Base-by-base conservation (phyloP, 1,139 yeast genomes). In the Lodderomyces beijingensis region DNA sequence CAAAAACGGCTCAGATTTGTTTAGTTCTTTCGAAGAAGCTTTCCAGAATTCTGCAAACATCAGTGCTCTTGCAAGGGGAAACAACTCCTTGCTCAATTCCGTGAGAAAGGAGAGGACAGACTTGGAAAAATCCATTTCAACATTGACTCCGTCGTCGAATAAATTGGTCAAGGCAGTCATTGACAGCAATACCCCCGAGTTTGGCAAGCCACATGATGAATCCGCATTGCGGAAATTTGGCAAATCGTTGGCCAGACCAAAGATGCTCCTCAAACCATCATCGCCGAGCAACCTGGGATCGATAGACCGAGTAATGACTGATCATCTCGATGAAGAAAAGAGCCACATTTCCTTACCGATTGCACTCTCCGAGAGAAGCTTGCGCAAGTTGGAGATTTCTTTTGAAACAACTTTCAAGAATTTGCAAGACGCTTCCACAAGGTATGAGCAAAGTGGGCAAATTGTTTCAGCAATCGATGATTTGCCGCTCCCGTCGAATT, bases 341-440 rank as follows among this genome's bases (percentile, higher is more conserved):
- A 7, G 14, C 6, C 37, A 30, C 19, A 31, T 59, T n/a, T 46
- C 50, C 28, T 45, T 62, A 16, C 70, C 70, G 2, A 43, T 56
- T 9, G 55, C 56, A 2, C 38, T 64, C 19, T 57, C 69, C 1
- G 38, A 58, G 2, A 43, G 46, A 12, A 64, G 59, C 0, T 46
- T 64, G 16, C 54, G 49, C 37, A 57, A 51, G 32, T 45, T 64
- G 36, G 54, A 61, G 30, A 61, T 64, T 58, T 43, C 57, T 0
- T 56, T 64, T 45, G 66, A 63, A 41, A 52, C 63, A 0, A 47
- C 61, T 4, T 46, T 49, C 6, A 47, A 50, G 27, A 47, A 50
- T 19, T 34, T 54, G 11, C 53, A 47, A 9, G 56, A 47, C 8
- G 59, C 59, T 1, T 52, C 50, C 8, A 41, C 49, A 5, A 43